phyloP scores from a whole-genome alignment of 2,329 filamentous ascomycete genomes.

The Bipolaris zeicola region DNA sequence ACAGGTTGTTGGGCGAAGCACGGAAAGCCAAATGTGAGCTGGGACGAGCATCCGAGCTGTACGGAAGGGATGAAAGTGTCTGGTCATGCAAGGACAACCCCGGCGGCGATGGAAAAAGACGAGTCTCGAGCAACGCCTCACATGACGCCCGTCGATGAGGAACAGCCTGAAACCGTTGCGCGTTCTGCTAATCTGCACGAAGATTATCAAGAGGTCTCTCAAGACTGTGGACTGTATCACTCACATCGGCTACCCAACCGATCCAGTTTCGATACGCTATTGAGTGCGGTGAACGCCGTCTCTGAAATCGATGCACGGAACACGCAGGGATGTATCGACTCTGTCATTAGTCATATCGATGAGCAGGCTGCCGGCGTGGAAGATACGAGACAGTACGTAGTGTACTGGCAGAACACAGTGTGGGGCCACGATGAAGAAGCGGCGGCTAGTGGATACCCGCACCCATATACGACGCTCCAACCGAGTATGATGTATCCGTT shows the following conservation, averaged over 20 bases:
- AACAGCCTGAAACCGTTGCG: conserved; percentile 19
- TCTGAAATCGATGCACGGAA: conserved; percentile 34
- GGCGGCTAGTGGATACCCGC: neutral
- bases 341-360: conserved; percentile 29
- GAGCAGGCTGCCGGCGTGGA: conserved; percentile 27
- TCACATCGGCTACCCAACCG: conserved; percentile 11
- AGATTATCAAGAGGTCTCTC: neutral
- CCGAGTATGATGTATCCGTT: conserved; percentile 1
- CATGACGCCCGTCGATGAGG: conserved; percentile 24
- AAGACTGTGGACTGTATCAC: conserved; percentile 7
- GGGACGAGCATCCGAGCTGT: conserved; percentile 42
- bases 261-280: conserved; percentile 25
- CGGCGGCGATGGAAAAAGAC: neutral
- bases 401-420: conserved; percentile 5
- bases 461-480: neutral
- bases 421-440: neutral
- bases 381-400: conserved; percentile 8
- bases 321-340: conserved; percentile 30
- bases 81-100: neutral
- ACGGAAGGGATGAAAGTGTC: conserved; percentile 6
- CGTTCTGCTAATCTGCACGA: conserved; percentile 1
- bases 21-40: conserved; percentile 34
- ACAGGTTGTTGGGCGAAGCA: conserved; percentile 44
- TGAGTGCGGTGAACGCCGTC: conserved; percentile 35
- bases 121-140: conserved; percentile 9